These are phyloP conservation scores for Phellopilus nigrolimitatus DNA, from an alignment of 1,284 basidiomycete genomes.

Conservation along the genomic window DNA sequence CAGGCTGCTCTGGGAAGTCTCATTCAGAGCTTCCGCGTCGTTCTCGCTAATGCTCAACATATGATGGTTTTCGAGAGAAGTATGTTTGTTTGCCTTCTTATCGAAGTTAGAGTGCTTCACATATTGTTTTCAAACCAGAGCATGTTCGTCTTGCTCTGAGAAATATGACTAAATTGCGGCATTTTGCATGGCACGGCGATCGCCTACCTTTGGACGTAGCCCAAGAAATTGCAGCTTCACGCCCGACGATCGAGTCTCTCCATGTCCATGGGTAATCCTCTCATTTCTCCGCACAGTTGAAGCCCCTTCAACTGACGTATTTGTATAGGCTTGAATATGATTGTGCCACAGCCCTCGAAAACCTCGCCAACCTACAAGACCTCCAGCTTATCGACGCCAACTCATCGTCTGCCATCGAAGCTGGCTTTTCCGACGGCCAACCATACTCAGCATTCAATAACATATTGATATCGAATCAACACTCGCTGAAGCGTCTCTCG, in stretches of 20 bases:
- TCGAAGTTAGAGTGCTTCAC: too few relatives aligned
- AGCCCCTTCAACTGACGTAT: background rate
- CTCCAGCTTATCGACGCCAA: conserved; percentile 1
- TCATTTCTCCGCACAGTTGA: background rate
- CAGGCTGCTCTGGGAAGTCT: background rate
- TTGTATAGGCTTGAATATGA: background rate
- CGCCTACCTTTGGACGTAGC: background rate
- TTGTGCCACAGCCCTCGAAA: background rate
- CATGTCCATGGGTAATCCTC: background rate
- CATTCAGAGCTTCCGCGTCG: background rate
- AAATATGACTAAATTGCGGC: background rate
- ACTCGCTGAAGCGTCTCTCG: background rate
- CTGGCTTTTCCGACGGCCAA: too few relatives aligned
- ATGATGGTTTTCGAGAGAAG: background rate
- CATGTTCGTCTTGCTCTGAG: background rate
- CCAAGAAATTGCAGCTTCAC: background rate
- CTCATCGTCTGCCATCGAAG: background rate
- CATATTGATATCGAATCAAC: background rate
- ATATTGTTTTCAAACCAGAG: too few relatives aligned
- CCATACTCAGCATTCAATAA: background rate
- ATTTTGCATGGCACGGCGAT: background rate
- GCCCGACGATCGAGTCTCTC: background rate
- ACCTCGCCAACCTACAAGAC: background rate
- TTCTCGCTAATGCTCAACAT: background rate
- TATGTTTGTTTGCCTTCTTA: too few relatives aligned